Evolutionary conservation across 1,139 yeast species (phyloP).

Genomic region (Scheffersomyces insectosa): DNA sequence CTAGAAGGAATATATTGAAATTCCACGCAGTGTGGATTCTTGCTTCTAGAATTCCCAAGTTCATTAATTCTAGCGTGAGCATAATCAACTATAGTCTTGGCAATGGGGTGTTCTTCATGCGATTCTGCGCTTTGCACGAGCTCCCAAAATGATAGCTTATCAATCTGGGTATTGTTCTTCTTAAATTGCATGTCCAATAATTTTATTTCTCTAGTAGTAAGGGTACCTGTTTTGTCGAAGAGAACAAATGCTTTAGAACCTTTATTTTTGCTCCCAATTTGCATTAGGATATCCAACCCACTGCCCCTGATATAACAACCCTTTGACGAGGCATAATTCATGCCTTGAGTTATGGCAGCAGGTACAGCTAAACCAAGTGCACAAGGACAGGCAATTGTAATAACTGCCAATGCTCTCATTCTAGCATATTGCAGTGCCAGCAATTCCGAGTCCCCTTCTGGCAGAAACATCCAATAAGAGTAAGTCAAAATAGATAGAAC

Average conservation of each 20-base stretch:
- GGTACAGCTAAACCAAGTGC: background rate
- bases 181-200: background rate
- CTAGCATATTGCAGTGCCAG: conserved; percentile 1
- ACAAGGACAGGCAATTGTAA: background rate
- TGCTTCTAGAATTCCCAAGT: background rate
- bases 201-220: background rate
- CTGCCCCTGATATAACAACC: background rate
- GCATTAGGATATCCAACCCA: background rate
- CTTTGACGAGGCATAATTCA: background rate
- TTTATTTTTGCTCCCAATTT: background rate
- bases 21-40: background rate
- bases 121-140: background rate
- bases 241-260: background rate
- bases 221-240: background rate
- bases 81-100: background rate
- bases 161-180: background rate
- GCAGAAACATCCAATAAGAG: background rate
- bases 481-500: background rate
- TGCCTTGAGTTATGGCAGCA: background rate
- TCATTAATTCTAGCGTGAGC: background rate
- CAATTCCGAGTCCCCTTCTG: background rate
- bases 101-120: background rate
- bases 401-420: background rate
- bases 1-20: background rate
- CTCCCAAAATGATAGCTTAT: background rate